A percentile compares a stretch with the other conserved stretches of the same genome.
phyloP scores from a whole-genome alignment of 169 alveolate genomes.

The Cryptosporidium ubiquitum region DNA sequence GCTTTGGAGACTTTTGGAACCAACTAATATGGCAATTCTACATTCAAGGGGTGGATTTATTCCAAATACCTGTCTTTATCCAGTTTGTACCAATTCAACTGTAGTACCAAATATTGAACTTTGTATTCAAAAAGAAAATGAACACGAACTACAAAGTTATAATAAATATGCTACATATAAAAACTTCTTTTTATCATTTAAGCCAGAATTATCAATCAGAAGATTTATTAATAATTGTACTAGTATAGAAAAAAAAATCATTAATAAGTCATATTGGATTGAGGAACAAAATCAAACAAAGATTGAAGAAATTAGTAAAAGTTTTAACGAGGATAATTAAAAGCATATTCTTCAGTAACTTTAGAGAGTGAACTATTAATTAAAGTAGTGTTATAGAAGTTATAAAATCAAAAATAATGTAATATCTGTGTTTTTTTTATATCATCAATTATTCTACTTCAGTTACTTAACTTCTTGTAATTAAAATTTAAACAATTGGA shows the following conservation, averaged over 20 bases:
- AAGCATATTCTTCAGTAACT: not conserved
- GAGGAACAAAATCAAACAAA: constrained; percentile 29
- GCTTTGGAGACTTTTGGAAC: constrained; percentile 29
- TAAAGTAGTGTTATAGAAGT: too few relatives aligned
- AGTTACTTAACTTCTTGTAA: not conserved
- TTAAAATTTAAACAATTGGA: too few relatives aligned
- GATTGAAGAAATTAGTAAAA: constrained; percentile 1
- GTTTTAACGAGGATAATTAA: not conserved
- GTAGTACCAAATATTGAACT: constrained; percentile 19
- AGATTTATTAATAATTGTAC: constrained; percentile 25
- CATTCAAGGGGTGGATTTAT: constrained; percentile 74
- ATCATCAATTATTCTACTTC: too few relatives aligned
- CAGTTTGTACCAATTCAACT: constrained; percentile 33
- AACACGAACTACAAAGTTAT: not conserved
- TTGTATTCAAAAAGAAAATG: not conserved
- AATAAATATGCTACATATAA: not conserved
- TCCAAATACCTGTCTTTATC: constrained; percentile 37
- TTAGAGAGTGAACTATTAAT: not conserved
- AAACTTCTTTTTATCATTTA: constrained; percentile 50
- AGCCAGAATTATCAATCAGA: constrained; percentile 38
- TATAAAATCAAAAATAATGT: not conserved
- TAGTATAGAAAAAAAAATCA: not conserved
- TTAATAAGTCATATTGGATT: constrained; percentile 25
- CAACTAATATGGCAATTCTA: constrained; percentile 12
- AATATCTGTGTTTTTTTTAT: not conserved